Conservation (phyloP, 2,329 filamentous ascomycete species). For the Exophiala phaeomuriformis region DNA sequence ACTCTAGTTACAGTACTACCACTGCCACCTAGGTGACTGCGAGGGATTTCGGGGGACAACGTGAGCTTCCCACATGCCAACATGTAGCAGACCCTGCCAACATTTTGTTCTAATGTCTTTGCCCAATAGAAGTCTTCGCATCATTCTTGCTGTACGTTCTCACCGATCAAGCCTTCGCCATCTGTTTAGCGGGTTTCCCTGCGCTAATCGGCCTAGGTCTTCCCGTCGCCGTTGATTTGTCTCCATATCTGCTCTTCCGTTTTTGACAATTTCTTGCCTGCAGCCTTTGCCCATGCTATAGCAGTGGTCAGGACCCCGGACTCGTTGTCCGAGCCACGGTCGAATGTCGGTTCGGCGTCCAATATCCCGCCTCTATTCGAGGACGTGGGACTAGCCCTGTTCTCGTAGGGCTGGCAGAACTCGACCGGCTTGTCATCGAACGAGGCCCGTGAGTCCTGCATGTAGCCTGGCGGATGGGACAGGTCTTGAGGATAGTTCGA, state of each 20-base stretch:
- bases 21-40: too few species aligned
- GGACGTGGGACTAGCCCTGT: conserved; percentile 11
- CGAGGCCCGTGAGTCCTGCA: conserved; percentile 27
- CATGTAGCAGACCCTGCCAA: too few species aligned
- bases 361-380: conserved; percentile 20
- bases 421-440: conserved; percentile 23
- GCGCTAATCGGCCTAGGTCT: background rate
- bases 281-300: conserved; percentile 26
- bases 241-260: conserved; percentile 44
- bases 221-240: conserved; percentile 30
- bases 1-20: too few species aligned
- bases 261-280: conserved; percentile 36
- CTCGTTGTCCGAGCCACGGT: conserved; percentile 55
- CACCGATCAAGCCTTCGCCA: background rate
- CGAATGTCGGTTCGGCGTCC: conserved; percentile 53
- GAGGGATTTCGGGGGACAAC: too few species aligned
- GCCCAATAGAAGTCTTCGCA: too few species aligned
- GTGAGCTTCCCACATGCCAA: too few species aligned
- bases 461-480: conserved; percentile 30
- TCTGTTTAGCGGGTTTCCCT: background rate
- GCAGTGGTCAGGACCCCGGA: conserved; percentile 27
- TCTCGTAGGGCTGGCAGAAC: conserved; percentile 13
- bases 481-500: conserved; percentile 19
- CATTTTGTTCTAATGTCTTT: too few species aligned
- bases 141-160: too few species aligned